Percentiles rank a stretch among this genome's conserved stretches.
phyloP scores from a whole-genome alignment of 2,329 filamentous ascomycete species.

The Diaporthe eres region DNA sequence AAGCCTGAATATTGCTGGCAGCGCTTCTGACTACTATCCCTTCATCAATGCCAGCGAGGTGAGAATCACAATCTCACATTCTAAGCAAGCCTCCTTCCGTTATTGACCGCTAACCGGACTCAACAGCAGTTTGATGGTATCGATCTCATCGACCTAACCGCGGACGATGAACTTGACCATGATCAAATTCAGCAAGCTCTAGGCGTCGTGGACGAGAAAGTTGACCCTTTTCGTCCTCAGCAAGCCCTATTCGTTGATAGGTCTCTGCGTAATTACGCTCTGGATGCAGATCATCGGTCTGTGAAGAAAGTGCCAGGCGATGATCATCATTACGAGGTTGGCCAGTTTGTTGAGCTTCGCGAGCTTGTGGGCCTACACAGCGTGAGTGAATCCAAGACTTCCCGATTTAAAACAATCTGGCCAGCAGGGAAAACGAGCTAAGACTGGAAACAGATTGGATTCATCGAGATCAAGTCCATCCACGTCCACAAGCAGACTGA shows the following conservation, averaged over 20 bases:
- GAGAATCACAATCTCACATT: neutral
- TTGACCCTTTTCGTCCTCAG: too few relatives aligned
- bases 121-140: neutral
- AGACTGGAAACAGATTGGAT: neutral
- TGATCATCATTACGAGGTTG: neutral
- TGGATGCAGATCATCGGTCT: neutral
- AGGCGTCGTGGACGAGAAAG: neutral
- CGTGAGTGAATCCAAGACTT: neutral
- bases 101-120: neutral
- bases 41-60: neutral
- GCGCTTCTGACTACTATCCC: neutral
- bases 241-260: neutral
- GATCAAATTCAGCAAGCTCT: neutral
- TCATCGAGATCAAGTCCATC: constrained; percentile 58
- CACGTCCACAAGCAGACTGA: constrained; percentile 53
- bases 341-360: constrained; percentile 8
- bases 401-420: neutral
- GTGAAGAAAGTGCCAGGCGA: neutral
- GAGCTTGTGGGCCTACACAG: neutral
- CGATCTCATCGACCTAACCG: neutral
- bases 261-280: neutral
- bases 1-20: neutral
- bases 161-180: neutral
- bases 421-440: neutral
- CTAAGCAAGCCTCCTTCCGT: too few relatives aligned